Evolutionary conservation across 805 yeast genomes (phyloP).

Genomic region (Barnettozyma sp.): DNA sequence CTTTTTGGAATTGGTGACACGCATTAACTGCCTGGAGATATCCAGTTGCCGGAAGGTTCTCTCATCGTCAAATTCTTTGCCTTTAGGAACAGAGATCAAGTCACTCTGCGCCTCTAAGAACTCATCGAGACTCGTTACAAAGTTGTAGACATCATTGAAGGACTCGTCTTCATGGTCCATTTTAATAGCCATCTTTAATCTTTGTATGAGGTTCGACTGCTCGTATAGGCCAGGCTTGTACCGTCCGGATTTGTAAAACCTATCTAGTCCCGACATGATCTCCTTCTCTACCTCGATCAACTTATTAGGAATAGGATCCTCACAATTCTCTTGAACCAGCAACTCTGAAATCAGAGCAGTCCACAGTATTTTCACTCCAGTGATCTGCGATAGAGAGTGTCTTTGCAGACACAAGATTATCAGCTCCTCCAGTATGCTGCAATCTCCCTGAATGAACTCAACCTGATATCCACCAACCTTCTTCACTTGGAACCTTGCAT

Average conservation of each 20-base stretch:
- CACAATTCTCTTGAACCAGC: constrained; percentile 47
- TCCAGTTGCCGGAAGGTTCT: constrained; percentile 73
- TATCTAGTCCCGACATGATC: constrained; percentile 56
- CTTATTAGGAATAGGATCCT: constrained; percentile 48
- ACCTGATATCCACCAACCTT: constrained; percentile 68
- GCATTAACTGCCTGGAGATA: constrained; percentile 67
- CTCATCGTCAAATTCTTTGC: constrained; percentile 82
- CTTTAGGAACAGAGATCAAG: constrained; percentile 66
- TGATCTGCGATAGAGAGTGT: constrained; percentile 50
- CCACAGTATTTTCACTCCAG: constrained; percentile 66
- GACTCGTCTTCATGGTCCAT: constrained; percentile 63
- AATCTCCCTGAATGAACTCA: constrained; percentile 50
- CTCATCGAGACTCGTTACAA: constrained; percentile 48
- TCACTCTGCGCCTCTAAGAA: constrained; percentile 62
- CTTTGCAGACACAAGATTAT: constrained; percentile 64
- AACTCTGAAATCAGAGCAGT: constrained; percentile 63
- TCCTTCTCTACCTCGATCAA: constrained; percentile 57
- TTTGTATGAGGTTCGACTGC: constrained; percentile 45
- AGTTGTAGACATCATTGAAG: constrained; percentile 39
- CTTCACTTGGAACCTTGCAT: constrained; percentile 49
- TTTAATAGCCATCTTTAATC: constrained; percentile 42
- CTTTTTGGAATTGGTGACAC: constrained; percentile 72
- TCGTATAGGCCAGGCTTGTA: constrained; percentile 52
- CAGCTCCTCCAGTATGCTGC: constrained; percentile 55
- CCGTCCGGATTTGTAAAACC: constrained; percentile 48